phyloP scores from a whole-genome alignment of 805 yeast species.

The Suhomyces emberorum region DNA sequence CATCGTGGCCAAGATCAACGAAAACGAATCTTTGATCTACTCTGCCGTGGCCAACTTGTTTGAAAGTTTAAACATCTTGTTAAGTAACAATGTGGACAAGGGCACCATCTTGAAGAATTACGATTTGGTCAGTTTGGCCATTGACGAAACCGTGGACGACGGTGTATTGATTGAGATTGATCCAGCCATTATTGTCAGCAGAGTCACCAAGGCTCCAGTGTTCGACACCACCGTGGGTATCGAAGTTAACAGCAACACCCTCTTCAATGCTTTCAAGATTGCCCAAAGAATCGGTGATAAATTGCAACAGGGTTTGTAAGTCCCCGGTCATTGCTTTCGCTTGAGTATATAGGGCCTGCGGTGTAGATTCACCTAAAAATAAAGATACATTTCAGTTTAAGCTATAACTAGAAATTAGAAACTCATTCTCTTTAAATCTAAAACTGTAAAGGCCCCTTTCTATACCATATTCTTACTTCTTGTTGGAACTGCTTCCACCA shows the following conservation, averaged over 20 bases:
- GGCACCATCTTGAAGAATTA: slow-evolving; percentile 74
- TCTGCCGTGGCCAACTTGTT: slow-evolving; percentile 72
- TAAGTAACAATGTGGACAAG: slow-evolving; percentile 71
- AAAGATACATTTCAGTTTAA: neutral
- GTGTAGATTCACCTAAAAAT: neutral
- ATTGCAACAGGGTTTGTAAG: slow-evolving; percentile 43
- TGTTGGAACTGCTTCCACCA: too few species aligned
- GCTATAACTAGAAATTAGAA: too few species aligned
- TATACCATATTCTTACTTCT: too few species aligned
- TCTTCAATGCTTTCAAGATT: slow-evolving; percentile 82
- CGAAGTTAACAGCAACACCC: slow-evolving; percentile 69
- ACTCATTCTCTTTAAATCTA: too few species aligned
- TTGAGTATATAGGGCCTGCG: too few species aligned
- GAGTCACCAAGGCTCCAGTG: slow-evolving; percentile 84
- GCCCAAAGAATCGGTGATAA: slow-evolving; percentile 64
- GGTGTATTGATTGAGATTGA: slow-evolving; percentile 92
- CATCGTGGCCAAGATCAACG: slow-evolving; percentile 70
- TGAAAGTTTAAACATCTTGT: slow-evolving; percentile 76
- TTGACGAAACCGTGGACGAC: slow-evolving; percentile 91
- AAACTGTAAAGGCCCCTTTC: too few species aligned
- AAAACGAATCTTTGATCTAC: slow-evolving; percentile 80
- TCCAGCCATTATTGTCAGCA: slow-evolving; percentile 76
- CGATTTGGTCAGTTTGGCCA: slow-evolving; percentile 79
- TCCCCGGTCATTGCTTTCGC: neutral
- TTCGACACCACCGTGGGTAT: slow-evolving; percentile 42